Evolutionary conservation across 768 basidiomycete genomes (phyloP).

Genomic region (Phaeolepiota aurea): DNA sequence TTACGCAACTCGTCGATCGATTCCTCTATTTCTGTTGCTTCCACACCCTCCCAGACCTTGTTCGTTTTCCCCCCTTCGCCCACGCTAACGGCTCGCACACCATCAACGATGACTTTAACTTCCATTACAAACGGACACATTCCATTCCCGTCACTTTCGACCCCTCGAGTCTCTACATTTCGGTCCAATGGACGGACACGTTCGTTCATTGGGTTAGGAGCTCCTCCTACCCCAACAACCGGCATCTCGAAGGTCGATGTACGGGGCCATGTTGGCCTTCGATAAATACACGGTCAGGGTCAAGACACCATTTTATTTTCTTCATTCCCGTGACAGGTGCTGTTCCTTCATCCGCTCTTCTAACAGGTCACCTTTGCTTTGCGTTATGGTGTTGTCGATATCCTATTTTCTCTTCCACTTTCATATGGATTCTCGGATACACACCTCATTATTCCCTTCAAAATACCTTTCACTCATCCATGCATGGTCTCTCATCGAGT

Average conservation of each 20-base stretch:
- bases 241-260: slow-evolving; percentile 81
- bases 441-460: not conserved
- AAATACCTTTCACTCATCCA: not conserved
- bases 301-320: slow-evolving; percentile 8
- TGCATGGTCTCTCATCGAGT: not conserved
- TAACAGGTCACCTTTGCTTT: slow-evolving; percentile 9
- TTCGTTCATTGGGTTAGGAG: slow-evolving; percentile 66
- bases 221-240: slow-evolving; percentile 67
- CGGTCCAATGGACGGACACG: slow-evolving; percentile 57
- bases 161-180: slow-evolving; percentile 66
- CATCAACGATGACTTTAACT: slow-evolving; percentile 77
- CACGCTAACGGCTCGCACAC: slow-evolving; percentile 50
- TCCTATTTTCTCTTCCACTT: not conserved
- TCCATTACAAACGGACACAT: slow-evolving; percentile 42
- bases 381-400: not conserved
- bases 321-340: slow-evolving; percentile 10
- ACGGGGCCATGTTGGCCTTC: slow-evolving; percentile 66
- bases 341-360: slow-evolving; percentile 11
- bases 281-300: slow-evolving; percentile 10
- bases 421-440: not conserved
- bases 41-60: slow-evolving; percentile 72
- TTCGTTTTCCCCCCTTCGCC: slow-evolving; percentile 84
- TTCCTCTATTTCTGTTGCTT: slow-evolving; percentile 18
- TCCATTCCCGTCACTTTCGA: slow-evolving; percentile 51
- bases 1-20: slow-evolving; percentile 22